Percentiles rank a stretch among this genome's conserved stretches.
phyloP scores from a whole-genome alignment of 129 eudicot species.

The Daucus carota region DNA sequence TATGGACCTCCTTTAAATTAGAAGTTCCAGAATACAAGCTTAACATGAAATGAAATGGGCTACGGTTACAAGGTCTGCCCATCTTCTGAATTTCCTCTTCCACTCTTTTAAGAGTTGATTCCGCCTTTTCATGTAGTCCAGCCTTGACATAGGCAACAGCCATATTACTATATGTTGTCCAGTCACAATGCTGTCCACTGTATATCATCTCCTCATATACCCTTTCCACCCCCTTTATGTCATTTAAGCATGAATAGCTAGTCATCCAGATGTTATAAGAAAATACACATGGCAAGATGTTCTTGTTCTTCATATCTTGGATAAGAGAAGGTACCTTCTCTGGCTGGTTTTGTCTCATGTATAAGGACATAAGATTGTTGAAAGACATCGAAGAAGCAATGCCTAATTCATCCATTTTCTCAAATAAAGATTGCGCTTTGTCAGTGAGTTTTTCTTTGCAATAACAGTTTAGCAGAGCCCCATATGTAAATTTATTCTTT shows the following conservation, averaged over 20 bases:
- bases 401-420: conserved; percentile 48
- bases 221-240: conserved; percentile 68
- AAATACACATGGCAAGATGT: conserved; percentile 30
- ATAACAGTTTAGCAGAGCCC: conserved; percentile 69
- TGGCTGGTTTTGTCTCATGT: conserved; percentile 42
- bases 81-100: conserved; percentile 32
- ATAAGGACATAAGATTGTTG: conserved; percentile 56
- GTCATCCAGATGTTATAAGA: conserved; percentile 59
- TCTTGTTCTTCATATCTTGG: conserved; percentile 54
- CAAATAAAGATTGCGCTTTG: conserved; percentile 56
- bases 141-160: conserved; percentile 46
- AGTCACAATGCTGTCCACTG: conserved; percentile 25
- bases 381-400: conserved; percentile 31
- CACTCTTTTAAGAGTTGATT: conserved; percentile 39
- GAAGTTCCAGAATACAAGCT: conserved; percentile 43
- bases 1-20: conserved; percentile 45
- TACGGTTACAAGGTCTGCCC: conserved; percentile 25
- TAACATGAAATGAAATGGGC: conserved; percentile 48
- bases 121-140: conserved; percentile 52
- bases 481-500: conserved; percentile 39
- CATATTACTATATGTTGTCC: conserved; percentile 67
- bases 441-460: conserved; percentile 48
- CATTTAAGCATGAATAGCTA: conserved; percentile 43
- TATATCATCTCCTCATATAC: conserved; percentile 56
- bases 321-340: conserved; percentile 52